These are phyloP conservation scores for Epichloe brachyelytri DNA, from an alignment of 2,329 filamentous ascomycete genomes.

Conservation along the genomic window DNA sequence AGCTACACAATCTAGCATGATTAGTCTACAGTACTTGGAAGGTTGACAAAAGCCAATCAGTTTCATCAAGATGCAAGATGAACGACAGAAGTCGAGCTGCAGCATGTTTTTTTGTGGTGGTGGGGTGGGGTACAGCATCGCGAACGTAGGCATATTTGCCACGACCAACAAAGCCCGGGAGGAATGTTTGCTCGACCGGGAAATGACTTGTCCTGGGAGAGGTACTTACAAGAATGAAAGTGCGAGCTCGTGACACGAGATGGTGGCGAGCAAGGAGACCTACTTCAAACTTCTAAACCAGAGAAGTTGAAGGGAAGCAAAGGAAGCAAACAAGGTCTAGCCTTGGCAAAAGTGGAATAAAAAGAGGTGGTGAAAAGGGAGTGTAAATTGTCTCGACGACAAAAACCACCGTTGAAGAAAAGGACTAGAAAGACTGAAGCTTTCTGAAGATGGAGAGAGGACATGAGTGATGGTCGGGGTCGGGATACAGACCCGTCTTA, in stretches of 20 bases:
- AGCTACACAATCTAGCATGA: neutral
- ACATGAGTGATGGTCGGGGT: neutral
- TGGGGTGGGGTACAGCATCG: too few species aligned
- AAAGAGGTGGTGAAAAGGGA: slow-evolving; percentile 9
- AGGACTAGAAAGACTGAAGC: slow-evolving; percentile 2
- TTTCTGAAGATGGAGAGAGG: slow-evolving; percentile 4
- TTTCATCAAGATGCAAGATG: too few species aligned
- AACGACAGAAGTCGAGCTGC: too few species aligned
- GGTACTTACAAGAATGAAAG: neutral
- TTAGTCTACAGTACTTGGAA: neutral
- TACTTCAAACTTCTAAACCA: slow-evolving; percentile 7
- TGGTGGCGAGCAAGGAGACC: slow-evolving; percentile 6
- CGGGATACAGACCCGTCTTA: slow-evolving; percentile 4
- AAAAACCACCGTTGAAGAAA: slow-evolving; percentile 9
- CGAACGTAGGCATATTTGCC: too few species aligned
- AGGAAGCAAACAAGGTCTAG: slow-evolving; percentile 22
- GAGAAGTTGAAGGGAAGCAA: slow-evolving; percentile 12
- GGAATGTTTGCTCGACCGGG: neutral
- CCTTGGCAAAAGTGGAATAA: slow-evolving; percentile 14
- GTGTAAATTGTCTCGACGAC: slow-evolving; percentile 21
- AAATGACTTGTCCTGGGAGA: neutral
- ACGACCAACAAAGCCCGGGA: too few species aligned
- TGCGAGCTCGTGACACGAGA: neutral
- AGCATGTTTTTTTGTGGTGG: too few species aligned
- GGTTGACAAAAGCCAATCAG: too few species aligned